Conservation (phyloP, 1,284 basidiomycete genomes). For the Fomitopsis palustris region DNA sequence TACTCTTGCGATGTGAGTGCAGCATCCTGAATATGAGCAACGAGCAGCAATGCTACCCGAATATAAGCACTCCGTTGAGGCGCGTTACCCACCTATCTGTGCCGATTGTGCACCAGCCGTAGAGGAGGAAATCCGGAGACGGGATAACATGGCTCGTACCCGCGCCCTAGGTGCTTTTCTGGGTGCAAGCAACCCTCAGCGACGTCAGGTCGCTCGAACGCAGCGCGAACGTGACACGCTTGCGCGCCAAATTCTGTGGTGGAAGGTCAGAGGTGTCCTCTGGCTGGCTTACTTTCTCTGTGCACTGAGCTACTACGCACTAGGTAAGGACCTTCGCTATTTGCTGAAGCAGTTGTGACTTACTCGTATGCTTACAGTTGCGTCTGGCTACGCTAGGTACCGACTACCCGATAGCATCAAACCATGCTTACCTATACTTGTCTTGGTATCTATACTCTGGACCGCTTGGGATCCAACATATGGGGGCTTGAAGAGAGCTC, state of each 20-base stretch:
- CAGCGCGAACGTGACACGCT: slow-evolving; percentile 38
- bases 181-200: slow-evolving; percentile 55
- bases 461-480: slow-evolving; percentile 79
- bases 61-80: slow-evolving; percentile 72
- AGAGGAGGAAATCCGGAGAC: slow-evolving; percentile 73
- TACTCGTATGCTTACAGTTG: slow-evolving; percentile 10
- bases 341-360: background rate
- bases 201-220: slow-evolving; percentile 35
- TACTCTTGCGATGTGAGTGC: background rate
- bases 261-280: slow-evolving; percentile 60
- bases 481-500: slow-evolving; percentile 49
- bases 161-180: slow-evolving; percentile 72
- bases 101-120: slow-evolving; percentile 69
- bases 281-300: slow-evolving; percentile 48
- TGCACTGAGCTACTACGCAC: slow-evolving; percentile 40
- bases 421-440: slow-evolving; percentile 42
- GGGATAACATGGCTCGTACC: slow-evolving; percentile 79
- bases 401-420: slow-evolving; percentile 5
- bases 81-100: slow-evolving; percentile 86
- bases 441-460: slow-evolving; percentile 60
- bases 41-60: slow-evolving; percentile 61
- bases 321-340: slow-evolving; percentile 36
- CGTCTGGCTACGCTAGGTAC: slow-evolving; percentile 13
- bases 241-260: slow-evolving; percentile 45
- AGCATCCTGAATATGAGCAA: slow-evolving; percentile 70